Percentiles rank a stretch among this genome's conserved stretches.
Conservation (phyloP, 331 rosid species). For the Telfairia occidentalis region DNA sequence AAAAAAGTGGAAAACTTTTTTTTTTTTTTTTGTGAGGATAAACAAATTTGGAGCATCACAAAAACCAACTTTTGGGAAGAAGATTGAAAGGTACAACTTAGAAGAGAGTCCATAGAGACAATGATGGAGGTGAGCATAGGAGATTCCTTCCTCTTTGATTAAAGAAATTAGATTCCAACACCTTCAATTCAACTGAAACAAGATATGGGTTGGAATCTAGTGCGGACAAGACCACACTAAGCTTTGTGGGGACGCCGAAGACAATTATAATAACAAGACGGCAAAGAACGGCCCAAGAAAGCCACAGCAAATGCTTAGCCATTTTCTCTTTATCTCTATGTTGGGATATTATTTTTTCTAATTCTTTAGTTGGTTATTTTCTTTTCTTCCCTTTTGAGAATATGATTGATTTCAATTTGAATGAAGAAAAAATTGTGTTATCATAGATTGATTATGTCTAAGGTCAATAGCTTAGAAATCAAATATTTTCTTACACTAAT, state of each 20-base stretch:
- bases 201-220: constrained; percentile 4
- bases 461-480: background rate
- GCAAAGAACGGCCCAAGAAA: background rate
- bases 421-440: no score
- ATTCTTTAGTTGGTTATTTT: no score
- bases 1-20: background rate
- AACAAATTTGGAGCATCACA: background rate
- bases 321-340: background rate
- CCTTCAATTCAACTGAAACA: background rate
- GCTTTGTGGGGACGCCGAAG: background rate
- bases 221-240: constrained; percentile 1
- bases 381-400: no score
- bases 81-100: background rate
- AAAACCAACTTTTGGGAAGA: background rate
- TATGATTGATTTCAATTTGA: background rate
- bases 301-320: background rate
- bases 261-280: background rate
- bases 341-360: no score
- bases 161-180: background rate
- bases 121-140: background rate
- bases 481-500: no score
- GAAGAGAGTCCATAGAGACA: background rate
- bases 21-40: background rate
- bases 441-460: no score
- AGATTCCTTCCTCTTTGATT: background rate